Evolutionary conservation across 2,329 filamentous ascomycete species (phyloP), one percentile per base, ranked within the genome.

Genomic region (Sodiomyces alkalinus): DNA sequence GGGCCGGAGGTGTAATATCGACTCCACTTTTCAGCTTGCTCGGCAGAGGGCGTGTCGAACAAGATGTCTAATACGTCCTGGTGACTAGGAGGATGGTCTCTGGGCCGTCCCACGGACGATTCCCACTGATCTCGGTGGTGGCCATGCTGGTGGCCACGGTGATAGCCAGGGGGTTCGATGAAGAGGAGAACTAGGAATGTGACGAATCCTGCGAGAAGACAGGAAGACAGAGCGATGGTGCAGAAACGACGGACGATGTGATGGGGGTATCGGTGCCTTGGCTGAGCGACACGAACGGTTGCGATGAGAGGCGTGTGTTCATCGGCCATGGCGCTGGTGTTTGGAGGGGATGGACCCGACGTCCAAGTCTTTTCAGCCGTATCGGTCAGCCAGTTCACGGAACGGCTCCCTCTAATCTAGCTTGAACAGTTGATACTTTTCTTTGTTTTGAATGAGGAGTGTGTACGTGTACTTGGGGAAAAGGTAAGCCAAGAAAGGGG

Each of bases 1-100:
- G 76, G 65, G 0, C 81, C 81, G 0, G 74, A 58, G 0, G 80
- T 80, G 43, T 87, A 87, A 48, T 86, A 87, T 36, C 60, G 60
- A 49, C 74, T 81, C 79, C 79, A 86, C 52, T 82, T 71, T 37
- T 68, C 62, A 7, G 67, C 68, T 37, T 62, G 63, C 26, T 65
- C 53, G 17, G 61, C 56, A 31, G 60, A 64, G 5, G 73, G 73
- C 0, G 69, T 74, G 17, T 67, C 58, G 23, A 74, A 53, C 20
- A 78, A 47, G 17, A 77, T 66, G 5, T 52, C 41, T 35, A 63
- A 55, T n/a, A 77, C 55, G 39, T 73, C 54, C 19, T 64, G 56
- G 33, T 62, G 63, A 16, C 17, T 13, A 20, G 13, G 15, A 16
- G 17, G 27, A 14, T 13, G 14, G 14, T 12, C 23, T 16, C 5